Conservation (phyloP, 2,329 filamentous ascomycete genomes). For the Chaetomium sp. region DNA sequence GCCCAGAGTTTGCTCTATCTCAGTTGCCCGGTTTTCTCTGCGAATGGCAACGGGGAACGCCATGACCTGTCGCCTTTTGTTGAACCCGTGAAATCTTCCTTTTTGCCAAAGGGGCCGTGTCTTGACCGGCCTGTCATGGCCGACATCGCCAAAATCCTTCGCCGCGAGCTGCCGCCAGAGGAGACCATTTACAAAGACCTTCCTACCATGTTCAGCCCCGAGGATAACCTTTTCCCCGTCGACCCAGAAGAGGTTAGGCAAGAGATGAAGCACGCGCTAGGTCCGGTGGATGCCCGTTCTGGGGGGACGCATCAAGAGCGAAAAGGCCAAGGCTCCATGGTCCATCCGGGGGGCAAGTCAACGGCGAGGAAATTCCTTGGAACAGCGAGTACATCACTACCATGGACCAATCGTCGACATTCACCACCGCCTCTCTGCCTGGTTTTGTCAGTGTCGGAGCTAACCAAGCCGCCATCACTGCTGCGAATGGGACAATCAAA, state of each 20-base stretch:
- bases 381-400: constrained; percentile 57
- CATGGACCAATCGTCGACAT: constrained; percentile 60
- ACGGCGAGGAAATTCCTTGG: constrained; percentile 41
- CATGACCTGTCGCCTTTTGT: constrained; percentile 75
- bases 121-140: constrained; percentile 64
- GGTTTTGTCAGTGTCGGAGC: constrained; percentile 65
- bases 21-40: constrained; percentile 73
- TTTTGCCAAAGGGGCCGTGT: constrained; percentile 67
- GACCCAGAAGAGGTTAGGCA: constrained; percentile 55
- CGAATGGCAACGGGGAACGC: constrained; percentile 56
- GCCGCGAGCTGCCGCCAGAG: constrained; percentile 60
- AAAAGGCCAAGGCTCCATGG: constrained; percentile 37
- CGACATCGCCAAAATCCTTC: constrained; percentile 71
- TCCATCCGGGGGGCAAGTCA: constrained; percentile 37
- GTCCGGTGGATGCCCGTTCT: constrained; percentile 18
- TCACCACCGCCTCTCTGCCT: constrained; percentile 59
- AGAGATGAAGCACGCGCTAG: constrained; percentile 33
- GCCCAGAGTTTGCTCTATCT: constrained; percentile 85
- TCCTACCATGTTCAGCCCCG: constrained; percentile 56
- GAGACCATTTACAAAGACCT: constrained; percentile 56
- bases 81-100: constrained; percentile 52
- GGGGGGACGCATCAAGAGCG: constrained; percentile 32
- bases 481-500: constrained; percentile 37
- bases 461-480: constrained; percentile 50
- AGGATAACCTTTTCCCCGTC: constrained; percentile 70